These are phyloP conservation scores for Thymus mandschuricus DNA, from an alignment of 257 asterid genomes.

Conservation along the genomic window DNA sequence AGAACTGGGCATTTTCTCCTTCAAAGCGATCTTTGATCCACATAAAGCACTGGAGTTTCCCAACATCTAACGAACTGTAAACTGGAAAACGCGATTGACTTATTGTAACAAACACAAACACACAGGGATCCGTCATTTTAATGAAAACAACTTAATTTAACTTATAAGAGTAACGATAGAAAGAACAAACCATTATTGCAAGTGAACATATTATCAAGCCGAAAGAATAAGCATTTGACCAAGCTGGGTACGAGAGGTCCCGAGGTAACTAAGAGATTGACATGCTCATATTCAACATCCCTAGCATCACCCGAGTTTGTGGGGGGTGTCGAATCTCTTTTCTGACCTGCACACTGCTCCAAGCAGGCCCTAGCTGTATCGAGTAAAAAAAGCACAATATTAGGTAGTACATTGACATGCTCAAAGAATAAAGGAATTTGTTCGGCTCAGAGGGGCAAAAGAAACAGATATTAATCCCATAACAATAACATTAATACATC, in stretches of 20 bases:
- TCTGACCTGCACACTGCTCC: constrained; percentile 76
- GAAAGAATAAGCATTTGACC: constrained; percentile 83
- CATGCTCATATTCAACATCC: constrained; percentile 48
- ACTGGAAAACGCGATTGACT: constrained; percentile 45
- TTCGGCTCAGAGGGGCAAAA: background rate
- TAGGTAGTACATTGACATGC: background rate
- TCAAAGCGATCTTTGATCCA: constrained; percentile 77
- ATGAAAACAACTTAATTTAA: too few relatives aligned
- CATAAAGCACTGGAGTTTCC: constrained; percentile 79
- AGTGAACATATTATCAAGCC: constrained; percentile 61
- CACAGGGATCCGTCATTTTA: too few relatives aligned
- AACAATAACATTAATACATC: background rate
- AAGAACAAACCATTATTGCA: constrained; percentile 71
- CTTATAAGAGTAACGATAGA: background rate
- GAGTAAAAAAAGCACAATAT: constrained; percentile 8
- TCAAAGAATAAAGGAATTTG: background rate
- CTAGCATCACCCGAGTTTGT: constrained; percentile 35
- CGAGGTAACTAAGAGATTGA: constrained; percentile 85
- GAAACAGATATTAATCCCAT: background rate
- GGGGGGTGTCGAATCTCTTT: constrained; percentile 39
- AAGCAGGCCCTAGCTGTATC: constrained; percentile 75
- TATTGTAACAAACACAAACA: too few relatives aligned
- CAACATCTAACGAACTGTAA: constrained; percentile 90
- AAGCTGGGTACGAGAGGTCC: constrained; percentile 94
- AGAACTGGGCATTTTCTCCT: constrained; percentile 66